These are phyloP conservation scores for Acidiella bohemica DNA, from an alignment of 495 filamentous ascomycete genomes.

Conservation along the genomic window DNA sequence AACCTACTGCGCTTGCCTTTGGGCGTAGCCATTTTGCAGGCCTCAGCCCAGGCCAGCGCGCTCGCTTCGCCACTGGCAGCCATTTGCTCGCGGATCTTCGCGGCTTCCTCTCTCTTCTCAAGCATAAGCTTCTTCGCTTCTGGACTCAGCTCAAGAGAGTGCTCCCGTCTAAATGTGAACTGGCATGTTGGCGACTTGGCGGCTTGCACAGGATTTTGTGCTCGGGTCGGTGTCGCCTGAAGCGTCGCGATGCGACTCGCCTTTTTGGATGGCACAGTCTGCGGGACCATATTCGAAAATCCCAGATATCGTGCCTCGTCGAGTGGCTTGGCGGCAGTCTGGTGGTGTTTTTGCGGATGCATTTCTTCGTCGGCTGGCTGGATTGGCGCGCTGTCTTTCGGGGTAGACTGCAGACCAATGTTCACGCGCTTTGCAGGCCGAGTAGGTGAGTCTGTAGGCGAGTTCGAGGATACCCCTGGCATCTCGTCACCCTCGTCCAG, in stretches of 20 bases:
- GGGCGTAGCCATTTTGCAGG: constrained; percentile 58
- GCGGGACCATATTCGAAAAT: constrained; percentile 23
- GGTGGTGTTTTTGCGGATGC: constrained; percentile 29
- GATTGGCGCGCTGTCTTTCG: constrained; percentile 24
- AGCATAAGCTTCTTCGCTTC: constrained; percentile 69
- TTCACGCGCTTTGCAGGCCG: constrained; percentile 6
- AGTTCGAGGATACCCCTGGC: constrained; percentile 14
- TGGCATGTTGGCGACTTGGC: constrained; percentile 51
- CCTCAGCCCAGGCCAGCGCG: constrained; percentile 28
- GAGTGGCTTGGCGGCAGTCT: constrained; percentile 24
- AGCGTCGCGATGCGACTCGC: constrained; percentile 12
- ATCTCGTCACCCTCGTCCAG: constrained; percentile 19
- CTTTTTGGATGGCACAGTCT: constrained; percentile 27
- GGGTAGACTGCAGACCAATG: constrained; percentile 15
- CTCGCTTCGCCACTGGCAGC: constrained; percentile 23
- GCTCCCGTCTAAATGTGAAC: constrained; percentile 51
- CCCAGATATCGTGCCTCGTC: constrained; percentile 31
- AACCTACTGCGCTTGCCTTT: constrained; percentile 62
- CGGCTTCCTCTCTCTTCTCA: constrained; percentile 54
- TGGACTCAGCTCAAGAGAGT: constrained; percentile 48
- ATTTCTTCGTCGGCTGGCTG: constrained; percentile 25
- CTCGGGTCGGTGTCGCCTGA: constrained; percentile 25
- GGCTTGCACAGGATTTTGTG: constrained; percentile 10
- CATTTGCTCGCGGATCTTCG: constrained; percentile 52
- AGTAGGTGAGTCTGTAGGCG: constrained; percentile 6